Evolutionary conservation across 495 filamentous ascomycete genomes (phyloP), one percentile per base, ranked within the genome.

Genomic region (Cryomyces minteri): DNA sequence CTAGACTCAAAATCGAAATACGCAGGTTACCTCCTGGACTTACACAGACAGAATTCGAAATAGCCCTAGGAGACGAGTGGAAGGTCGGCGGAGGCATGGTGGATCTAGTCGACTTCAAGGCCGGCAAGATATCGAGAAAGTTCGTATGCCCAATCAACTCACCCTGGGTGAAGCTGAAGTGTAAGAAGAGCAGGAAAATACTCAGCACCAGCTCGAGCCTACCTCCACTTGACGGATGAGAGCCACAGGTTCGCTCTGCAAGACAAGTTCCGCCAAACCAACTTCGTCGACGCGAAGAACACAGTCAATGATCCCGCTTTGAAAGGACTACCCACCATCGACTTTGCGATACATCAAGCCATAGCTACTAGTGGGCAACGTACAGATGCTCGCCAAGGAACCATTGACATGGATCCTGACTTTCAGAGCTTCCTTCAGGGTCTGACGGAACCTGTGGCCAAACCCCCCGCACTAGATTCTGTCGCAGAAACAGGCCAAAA

Each of bases 331-430:
- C 87, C 87, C 0, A 67, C 70, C 7, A 64, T 94, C 10, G 88
- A 95, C 54, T 81, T 84, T 54, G 74, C 90, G 28, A 74, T 81
- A 4, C 90, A 86, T 60, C 80, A 82, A 43, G 82, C 84, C 51
- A 71, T 80, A 0, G 85, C 92, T 11, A 68, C 68, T 5, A 39
- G 43, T 31, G 31, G 42, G 33, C 67, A 68, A 34, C 77, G 84
- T 25, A 72, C 74, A 40, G 90, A 98, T 68, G 73, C 73, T 47
- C 78, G 88, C 4, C 84, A 93, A 58, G 90, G 92, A 39, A 92
- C 84, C 5, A 95, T 98, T 47, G 90, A 98, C 52, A 85, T 88
- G 54, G 90, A 98, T 58, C 76, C 80, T 0, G 90, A 96, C 46
- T 96, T 96, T 51, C 92, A 94, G 62, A 73, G 73, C 18, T 98